Base-by-base conservation (phyloP, 2,329 filamentous ascomycete species). In the Plenodomus tracheiphilus region DNA sequence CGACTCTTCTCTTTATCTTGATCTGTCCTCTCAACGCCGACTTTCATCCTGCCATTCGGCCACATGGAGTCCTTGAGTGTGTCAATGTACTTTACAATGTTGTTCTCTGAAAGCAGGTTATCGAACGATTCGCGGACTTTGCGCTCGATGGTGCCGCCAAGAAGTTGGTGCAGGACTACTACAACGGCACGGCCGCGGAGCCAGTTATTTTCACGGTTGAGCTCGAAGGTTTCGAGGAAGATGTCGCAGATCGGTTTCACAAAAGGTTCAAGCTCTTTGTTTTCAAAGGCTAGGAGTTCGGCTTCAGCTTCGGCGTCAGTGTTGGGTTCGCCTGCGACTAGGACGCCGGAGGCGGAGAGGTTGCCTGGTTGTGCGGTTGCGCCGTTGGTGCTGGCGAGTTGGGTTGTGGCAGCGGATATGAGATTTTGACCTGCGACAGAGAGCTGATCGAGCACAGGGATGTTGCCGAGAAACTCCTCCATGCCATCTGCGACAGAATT, bases 161-260 rank as follows among this genome's bases (percentile, higher is more conserved):
- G 84, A 5, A 99, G 82, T 72, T 99, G 94, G 68, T 99, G 94
- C 17, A 99, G 80, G 2, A 99, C 93, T 9, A 99, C 91, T 4
- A 99, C 93, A 1, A 97, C 94, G 0, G 94, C 94, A 18, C 94
- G 86, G 1, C 94, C 95, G 35, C 95, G 88, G 3, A 99, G 84
- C 95, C 94, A 99, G 72, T 96, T 97, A 73, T 95, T 97, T 35
- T 93, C 92, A 52, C 88, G 86, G 71, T 97, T 96, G 34, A 99
- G 81, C 66, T 96, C 92, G 66, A 99, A 99, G 0, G 91, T 84
- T 69, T 99, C 94, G 15, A 99, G 82, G 74, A 99, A 99, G 51
- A 99, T 86, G 71, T 99, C 94, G 73, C 92, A 97, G 53, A 99
- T 97, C 3, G 94, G 95, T 70, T 97, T 99, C 64, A 99, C 94